These are phyloP conservation scores for Diaporthe eres DNA, from an alignment of 2,329 filamentous ascomycete genomes.

Conservation along the genomic window DNA sequence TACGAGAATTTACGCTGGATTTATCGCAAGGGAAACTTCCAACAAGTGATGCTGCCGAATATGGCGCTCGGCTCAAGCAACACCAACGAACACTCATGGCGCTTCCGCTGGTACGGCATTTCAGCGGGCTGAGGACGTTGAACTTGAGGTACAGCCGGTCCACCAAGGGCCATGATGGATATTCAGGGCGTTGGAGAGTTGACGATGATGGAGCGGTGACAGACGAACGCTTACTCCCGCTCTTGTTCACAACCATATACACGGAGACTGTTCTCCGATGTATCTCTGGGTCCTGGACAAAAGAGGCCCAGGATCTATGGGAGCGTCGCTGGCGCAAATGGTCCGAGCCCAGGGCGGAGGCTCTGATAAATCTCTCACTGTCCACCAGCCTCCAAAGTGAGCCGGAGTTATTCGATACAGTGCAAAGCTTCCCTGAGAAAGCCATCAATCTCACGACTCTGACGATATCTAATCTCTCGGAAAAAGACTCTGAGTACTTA, in stretches of 20 bases:
- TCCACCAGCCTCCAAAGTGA: not conserved
- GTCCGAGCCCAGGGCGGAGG: not conserved
- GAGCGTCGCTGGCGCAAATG: not conserved
- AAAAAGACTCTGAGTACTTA: constrained; percentile 2
- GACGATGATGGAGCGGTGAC: not conserved
- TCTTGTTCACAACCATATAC: not conserved
- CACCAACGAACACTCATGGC: not conserved
- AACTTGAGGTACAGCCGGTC: constrained; percentile 19
- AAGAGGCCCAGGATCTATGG: not conserved
- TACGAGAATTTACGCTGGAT: constrained; percentile 32
- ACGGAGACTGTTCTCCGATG: not conserved
- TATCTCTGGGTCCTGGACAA: constrained; percentile 13
- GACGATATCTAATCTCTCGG: constrained; percentile 35
- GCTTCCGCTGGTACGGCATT: constrained; percentile 21
- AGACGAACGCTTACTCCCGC: too few species aligned
- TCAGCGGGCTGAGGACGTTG: constrained; percentile 14
- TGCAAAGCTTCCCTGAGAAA: not conserved
- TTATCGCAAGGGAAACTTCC: not conserved
- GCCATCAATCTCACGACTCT: constrained; percentile 7
- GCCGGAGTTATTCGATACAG: not conserved
- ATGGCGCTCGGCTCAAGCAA: not conserved
- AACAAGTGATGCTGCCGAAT: not conserved
- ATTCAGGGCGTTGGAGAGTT: not conserved
- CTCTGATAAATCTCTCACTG: not conserved
- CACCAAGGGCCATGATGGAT: not conserved